phyloP scores from a whole-genome alignment of 2,329 filamentous ascomycete species.

The Emergomyces africanus region DNA sequence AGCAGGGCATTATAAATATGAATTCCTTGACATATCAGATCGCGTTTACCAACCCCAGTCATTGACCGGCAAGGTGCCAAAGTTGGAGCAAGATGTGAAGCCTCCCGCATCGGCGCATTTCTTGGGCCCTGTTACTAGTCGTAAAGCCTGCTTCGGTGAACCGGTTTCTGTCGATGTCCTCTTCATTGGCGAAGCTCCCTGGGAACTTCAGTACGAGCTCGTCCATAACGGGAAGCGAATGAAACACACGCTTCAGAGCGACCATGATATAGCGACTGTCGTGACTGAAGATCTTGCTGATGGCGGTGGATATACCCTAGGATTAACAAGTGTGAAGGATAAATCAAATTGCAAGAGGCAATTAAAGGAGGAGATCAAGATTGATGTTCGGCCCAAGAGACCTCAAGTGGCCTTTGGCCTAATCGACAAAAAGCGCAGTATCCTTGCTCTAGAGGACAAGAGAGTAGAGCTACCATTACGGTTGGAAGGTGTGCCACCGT shows the following conservation, averaged over 20 bases:
- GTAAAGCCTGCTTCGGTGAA: conserved; percentile 70
- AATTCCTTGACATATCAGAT: conserved; percentile 71
- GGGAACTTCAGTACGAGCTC: conserved; percentile 82
- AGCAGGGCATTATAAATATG: conserved; percentile 77
- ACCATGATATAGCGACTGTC: conserved; percentile 53
- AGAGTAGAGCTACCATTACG: conserved; percentile 65
- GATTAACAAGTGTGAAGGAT: conserved; percentile 76
- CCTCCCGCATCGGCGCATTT: conserved; percentile 71
- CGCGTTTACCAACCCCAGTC: conserved; percentile 59
- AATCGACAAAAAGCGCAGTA: conserved; percentile 63
- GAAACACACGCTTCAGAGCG: conserved; percentile 54
- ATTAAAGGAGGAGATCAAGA: conserved; percentile 71
- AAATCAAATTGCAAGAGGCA: conserved; percentile 74
- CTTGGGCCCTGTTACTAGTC: conserved; percentile 43
- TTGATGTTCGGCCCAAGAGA: conserved; percentile 76
- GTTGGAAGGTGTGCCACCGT: conserved; percentile 74
- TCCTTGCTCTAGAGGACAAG: conserved; percentile 65
- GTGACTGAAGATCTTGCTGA: conserved; percentile 59
- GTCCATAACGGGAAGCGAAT: conserved; percentile 78
- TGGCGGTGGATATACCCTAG: conserved; percentile 82
- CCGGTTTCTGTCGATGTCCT: conserved; percentile 60
- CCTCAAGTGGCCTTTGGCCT: conserved; percentile 77
- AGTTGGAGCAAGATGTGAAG: conserved; percentile 81
- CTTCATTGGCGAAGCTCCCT: conserved; percentile 73
- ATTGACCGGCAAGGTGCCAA: conserved; percentile 48